Conservation (phyloP, 768 basidiomycete genomes). For the Phylloporus scabripes region DNA sequence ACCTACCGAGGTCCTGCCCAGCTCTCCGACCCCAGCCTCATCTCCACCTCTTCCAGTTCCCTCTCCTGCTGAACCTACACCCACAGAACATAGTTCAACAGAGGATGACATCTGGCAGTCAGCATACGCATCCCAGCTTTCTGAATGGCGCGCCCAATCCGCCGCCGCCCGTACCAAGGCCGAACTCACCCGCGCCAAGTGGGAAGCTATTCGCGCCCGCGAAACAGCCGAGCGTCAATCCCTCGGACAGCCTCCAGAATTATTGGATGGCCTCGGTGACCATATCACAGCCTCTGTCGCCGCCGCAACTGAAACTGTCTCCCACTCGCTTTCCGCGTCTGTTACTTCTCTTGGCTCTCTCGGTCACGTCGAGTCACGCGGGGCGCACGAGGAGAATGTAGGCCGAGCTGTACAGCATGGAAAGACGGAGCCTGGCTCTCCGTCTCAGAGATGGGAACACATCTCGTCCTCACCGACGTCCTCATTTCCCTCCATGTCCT, state of each 20-base stretch:
- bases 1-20: slow-evolving; percentile 18
- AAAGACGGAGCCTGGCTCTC: slow-evolving; percentile 19
- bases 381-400: slow-evolving; percentile 25
- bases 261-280: slow-evolving; percentile 22
- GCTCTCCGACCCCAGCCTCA: slow-evolving; percentile 1
- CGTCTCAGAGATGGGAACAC: slow-evolving; percentile 69
- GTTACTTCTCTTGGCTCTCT: slow-evolving; percentile 16
- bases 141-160: slow-evolving; percentile 66
- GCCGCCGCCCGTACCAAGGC: slow-evolving; percentile 70
- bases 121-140: slow-evolving; percentile 64
- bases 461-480: slow-evolving; percentile 51
- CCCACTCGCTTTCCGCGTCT: slow-evolving; percentile 17
- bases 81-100: not conserved
- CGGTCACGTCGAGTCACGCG: slow-evolving; percentile 17
- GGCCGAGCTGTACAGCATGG: slow-evolving; percentile 1
- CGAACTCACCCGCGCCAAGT: slow-evolving; percentile 64
- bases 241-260: slow-evolving; percentile 19
- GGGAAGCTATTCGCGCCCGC: slow-evolving; percentile 55
- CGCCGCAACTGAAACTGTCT: slow-evolving; percentile 15
- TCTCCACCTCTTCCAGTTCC: not conserved
- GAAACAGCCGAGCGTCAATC: slow-evolving; percentile 43
- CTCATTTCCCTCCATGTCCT: slow-evolving; percentile 78
- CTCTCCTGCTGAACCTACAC: not conserved
- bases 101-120: slow-evolving; percentile 54
- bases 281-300: slow-evolving; percentile 21